Evolutionary conservation across 2,329 filamentous ascomycete genomes (phyloP).

Genomic region (Fusarium tupiense): DNA sequence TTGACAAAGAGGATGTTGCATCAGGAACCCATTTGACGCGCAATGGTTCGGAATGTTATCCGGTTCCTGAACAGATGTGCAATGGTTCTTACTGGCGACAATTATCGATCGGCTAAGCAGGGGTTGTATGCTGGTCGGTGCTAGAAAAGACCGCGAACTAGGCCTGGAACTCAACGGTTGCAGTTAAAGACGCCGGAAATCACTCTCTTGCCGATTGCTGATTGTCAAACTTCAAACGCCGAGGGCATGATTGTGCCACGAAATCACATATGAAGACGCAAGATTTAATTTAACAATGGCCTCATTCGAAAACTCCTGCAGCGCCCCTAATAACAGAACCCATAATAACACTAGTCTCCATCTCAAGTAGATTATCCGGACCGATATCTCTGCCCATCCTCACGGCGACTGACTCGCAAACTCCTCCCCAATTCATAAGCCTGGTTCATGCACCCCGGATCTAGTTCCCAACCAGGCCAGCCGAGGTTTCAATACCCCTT

Average conservation of each 20-base stretch:
- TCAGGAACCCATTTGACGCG: background rate
- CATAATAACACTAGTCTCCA: background rate
- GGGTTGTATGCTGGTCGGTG: background rate
- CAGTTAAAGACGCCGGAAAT: background rate
- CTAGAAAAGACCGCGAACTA: background rate
- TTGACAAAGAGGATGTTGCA: background rate
- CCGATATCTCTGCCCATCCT: background rate
- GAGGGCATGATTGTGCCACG: background rate
- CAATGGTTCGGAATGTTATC: background rate
- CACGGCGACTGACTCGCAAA: background rate
- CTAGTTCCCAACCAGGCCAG: slow-evolving; percentile 9
- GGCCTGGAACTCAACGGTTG: background rate
- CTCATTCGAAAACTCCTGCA: background rate
- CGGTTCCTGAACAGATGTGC: background rate
- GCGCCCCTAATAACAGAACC: background rate
- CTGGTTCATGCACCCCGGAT: slow-evolving; percentile 17
- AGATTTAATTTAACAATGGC: background rate
- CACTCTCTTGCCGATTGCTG: background rate
- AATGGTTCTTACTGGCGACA: background rate
- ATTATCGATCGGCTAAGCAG: background rate
- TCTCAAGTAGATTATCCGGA: background rate
- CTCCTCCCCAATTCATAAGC: background rate
- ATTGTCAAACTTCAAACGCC: background rate
- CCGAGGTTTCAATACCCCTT: slow-evolving; percentile 19
- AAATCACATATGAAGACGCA: background rate